Conservation (phyloP, 2,329 filamentous ascomycete species). For the Macrophomina phaseolina region DNA sequence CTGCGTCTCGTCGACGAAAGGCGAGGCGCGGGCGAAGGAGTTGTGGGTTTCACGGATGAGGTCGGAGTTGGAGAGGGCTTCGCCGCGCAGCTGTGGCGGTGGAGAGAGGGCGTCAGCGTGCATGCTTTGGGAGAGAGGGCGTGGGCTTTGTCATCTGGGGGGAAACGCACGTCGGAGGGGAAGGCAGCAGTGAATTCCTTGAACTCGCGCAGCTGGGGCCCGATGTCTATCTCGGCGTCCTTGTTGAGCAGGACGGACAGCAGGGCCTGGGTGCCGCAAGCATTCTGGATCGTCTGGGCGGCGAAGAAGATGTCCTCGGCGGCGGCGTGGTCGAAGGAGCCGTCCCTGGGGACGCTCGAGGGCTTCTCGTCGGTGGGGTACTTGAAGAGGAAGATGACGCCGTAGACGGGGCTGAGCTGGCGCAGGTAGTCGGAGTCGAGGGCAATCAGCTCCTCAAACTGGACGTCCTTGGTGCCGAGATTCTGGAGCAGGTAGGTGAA, state of each 20-base stretch:
- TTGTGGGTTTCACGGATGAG: slow-evolving; percentile 75
- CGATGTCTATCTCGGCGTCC: slow-evolving; percentile 72
- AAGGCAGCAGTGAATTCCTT: slow-evolving; percentile 87
- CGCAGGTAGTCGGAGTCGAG: slow-evolving; percentile 79
- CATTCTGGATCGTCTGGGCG: slow-evolving; percentile 96
- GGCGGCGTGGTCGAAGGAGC: slow-evolving; percentile 77
- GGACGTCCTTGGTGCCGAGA: slow-evolving; percentile 89
- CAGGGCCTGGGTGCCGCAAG: slow-evolving; percentile 94
- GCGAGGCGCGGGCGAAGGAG: slow-evolving; percentile 84
- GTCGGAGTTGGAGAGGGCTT: slow-evolving; percentile 71
- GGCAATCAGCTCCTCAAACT: slow-evolving; percentile 94
- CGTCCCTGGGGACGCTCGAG: slow-evolving; percentile 74
- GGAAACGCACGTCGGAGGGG: slow-evolving; percentile 60
- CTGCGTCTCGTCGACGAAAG: slow-evolving; percentile 91
- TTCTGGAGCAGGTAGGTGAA: slow-evolving; percentile 95
- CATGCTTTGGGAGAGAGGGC: not conserved
- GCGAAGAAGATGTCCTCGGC: slow-evolving; percentile 88
- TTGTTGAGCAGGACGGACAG: slow-evolving; percentile 92
- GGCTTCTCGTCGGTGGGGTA: slow-evolving; percentile 76
- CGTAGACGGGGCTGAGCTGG: slow-evolving; percentile 77
- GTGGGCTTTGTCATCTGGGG: not conserved
- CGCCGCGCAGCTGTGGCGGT: slow-evolving; percentile 64
- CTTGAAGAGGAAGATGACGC: slow-evolving; percentile 99
- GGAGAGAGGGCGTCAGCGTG: slow-evolving; percentile 1
- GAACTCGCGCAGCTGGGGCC: slow-evolving; percentile 73